A percentile compares a stretch with the other conserved stretches of the same genome.
Conservation (phyloP, 2,329 filamentous ascomycete species). For the Penicillium vulpinum region DNA sequence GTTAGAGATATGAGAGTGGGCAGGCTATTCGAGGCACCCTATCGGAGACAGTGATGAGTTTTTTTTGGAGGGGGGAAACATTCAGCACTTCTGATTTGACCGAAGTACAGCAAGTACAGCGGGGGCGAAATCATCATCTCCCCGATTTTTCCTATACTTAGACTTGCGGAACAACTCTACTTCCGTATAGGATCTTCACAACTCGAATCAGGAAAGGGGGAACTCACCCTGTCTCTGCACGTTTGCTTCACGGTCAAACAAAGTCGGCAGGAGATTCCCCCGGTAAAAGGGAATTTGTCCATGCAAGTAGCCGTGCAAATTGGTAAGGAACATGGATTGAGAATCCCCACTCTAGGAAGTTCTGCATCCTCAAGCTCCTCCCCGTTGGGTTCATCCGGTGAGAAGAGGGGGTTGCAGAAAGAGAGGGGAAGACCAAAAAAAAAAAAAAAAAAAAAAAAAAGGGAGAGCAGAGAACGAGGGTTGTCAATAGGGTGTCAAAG, state of each 20-base stretch:
- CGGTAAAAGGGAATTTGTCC: slow-evolving; percentile 15
- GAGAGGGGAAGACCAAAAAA: background rate
- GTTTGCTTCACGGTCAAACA: slow-evolving; percentile 29
- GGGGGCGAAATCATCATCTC: slow-evolving; percentile 16
- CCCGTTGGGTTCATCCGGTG: background rate
- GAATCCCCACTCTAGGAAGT: background rate
- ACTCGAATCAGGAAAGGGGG: background rate
- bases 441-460: no score
- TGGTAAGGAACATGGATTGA: slow-evolving; percentile 28
- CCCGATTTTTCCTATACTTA: slow-evolving; percentile 16
- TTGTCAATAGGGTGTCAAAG: background rate
- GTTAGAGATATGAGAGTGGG: slow-evolving; percentile 11
- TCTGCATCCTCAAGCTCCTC: background rate
- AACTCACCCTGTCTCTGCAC: slow-evolving; percentile 26
- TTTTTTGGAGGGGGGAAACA: background rate
- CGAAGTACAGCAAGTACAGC: slow-evolving; percentile 2
- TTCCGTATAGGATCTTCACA: slow-evolving; percentile 1
- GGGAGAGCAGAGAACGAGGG: background rate
- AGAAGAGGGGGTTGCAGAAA: background rate
- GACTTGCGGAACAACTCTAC: background rate
- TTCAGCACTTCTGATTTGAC: background rate
- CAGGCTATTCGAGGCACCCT: slow-evolving; percentile 23
- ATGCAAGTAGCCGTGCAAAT: slow-evolving; percentile 26
- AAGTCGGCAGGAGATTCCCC: slow-evolving; percentile 22
- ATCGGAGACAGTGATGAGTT: slow-evolving; percentile 16